Evolutionary conservation across 352 stramenopile genomes (phyloP), one percentile per base, ranked within the genome.

Genomic region (Thalassiosira oceanica): DNA sequence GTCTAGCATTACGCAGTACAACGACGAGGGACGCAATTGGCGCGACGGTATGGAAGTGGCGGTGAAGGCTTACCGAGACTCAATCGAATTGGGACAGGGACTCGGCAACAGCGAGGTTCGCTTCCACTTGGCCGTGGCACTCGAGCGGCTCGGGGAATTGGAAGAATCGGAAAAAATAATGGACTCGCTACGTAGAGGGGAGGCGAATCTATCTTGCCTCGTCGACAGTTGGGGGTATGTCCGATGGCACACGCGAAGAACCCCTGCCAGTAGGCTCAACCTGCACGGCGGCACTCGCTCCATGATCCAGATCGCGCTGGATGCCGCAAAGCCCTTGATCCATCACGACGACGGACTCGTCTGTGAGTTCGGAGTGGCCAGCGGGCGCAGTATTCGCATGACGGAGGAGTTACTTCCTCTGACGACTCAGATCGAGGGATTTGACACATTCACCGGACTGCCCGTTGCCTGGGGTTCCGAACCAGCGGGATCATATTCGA

Each of bases 361-460:
- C 15, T 85, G 69, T 42, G 85, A 92, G 62, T 92, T 91, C 63
- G 85, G 85, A 18, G 83, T 91, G 1, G 79, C 78, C n/a, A 78
- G 62, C 11, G 85, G 85, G 15, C 65, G 84, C 5, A 83, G 61
- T 37, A 58, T 90, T 15, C 65, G 85, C 16, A 87, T 92, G 76
- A 83, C 81, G 1, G 74, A 87, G 52, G 83, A 90, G 57, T 71
- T 89, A 31, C 33, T 92, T 15, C 83, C 85, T 1, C 42, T 89
- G 7, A 62, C 85, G 50, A 71, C 66, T 35, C 37, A 53, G 15
- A 80, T 91, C 41, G 73, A 92, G 66, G 83, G 85, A 36, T 92
- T 92, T 79, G 85, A 92, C 70, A 90, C 83, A 2, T 92, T 92
- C 57, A 90, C 79, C 2, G 85, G 85, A 41, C 56, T 92, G 15